Evolutionary conservation across 768 basidiomycete species (phyloP), one percentile per base, ranked within the genome.

Genomic region (Panellus pusillus): DNA sequence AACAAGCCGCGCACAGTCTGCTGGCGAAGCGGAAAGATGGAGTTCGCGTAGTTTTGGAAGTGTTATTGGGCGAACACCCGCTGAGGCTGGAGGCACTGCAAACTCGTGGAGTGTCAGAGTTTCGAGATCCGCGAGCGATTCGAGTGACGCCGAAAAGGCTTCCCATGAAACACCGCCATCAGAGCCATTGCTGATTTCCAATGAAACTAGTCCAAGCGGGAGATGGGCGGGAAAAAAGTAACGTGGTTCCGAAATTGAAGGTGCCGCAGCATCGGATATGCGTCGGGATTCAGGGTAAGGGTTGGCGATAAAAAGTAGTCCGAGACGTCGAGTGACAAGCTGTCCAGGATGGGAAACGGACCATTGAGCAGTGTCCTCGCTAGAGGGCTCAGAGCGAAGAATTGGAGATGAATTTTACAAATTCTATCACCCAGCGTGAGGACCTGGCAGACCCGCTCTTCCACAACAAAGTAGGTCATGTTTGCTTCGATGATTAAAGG

Each of bases 251-350:
- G 29, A 14, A 58, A 9, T 2, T 9, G 8, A 1, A 58, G 40
- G 11, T 40, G 15, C n/a, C 40, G 57, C 48, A 58, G 44, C 17
- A 14, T 37, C 4, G 57, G 57, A 29, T 54, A 58, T 9, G 52
- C 11, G 14, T 41, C 35, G 6, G 40, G 27, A 29, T 45, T 13
- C 29, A 42, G 12, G 3, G 42, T 32, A 6, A 52, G 43, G 6
- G 6, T 9, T 4, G 47, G 57, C 0, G 32, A 2, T 6, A 1
- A 19, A 29, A n/a, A 52, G 29, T 32, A 35, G 27, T 19, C 36
- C 17, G 7, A 13, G 9, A 24, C 36, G 8, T 48, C 39, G 6
- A 58, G 15, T 4, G 43, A 24, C 8, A 58, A 6, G 19, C 39
- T 37, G 13, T 43, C 41, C 45, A 58, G 24, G 14, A 18, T 37